Base-by-base conservation (phyloP, 2,329 filamentous ascomycete genomes). In the Colletotrichum endophyticum region DNA sequence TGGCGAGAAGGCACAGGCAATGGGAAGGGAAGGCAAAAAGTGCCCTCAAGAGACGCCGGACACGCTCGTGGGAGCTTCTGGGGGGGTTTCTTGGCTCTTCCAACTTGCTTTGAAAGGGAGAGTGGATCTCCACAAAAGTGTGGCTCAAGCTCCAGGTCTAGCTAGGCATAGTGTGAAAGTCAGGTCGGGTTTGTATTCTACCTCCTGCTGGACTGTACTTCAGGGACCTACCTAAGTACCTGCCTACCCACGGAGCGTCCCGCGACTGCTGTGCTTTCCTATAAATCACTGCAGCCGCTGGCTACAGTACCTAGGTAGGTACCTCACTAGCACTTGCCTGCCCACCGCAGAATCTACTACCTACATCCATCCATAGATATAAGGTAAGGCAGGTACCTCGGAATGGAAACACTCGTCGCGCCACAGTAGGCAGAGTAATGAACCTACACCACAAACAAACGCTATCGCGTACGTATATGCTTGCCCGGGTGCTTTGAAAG, bases 121-220 rank as follows among this genome's bases (percentile, higher is more conserved):
- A 68, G 32, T 75, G 73, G 70, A 71, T 66, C 67, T 72, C 73
- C 73, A 73, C 70, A 27, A 57, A 28, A 53, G 56, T 57, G 30
- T 66, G 63, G 70, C 73, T 73, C 70, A 56, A 75, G 72, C 72
- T 75, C 39, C 67, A 71, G 69, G 63, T 72, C 63, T 66, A 67
- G 8, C 36, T 34, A 57, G 56, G 56, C 44, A 53, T 53, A 53
- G 44, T 22, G 11, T 22, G 44, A 53, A 53, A 53, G 39, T 49
- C 39, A n/a, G 39, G 39, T 44, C 39, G 39, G 19, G 39, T 44
- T n/a, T 49, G 39, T 22, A 49, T 19, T 49, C 39, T 44, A 44
- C 36, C 36, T 49, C 39, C 39, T 49, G 19, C 39, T 22, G 19
- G 39, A n/a, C 19, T 44, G 19, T 44, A 44, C 39, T 12, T 44